Evolutionary conservation across 345 rosid genomes (phyloP).

Genomic region (Citrus maxima): DNA sequence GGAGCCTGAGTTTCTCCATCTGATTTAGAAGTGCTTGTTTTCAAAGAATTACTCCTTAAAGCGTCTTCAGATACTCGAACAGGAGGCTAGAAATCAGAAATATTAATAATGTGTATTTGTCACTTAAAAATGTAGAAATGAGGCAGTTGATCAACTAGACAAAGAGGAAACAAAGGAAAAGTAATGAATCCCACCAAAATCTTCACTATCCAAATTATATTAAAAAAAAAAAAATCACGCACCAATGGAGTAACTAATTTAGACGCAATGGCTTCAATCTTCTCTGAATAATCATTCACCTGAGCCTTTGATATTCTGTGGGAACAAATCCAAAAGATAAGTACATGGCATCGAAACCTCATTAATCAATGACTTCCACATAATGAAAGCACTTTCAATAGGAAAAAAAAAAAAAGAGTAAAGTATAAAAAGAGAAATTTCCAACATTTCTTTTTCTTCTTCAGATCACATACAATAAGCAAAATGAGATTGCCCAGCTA

Average conservation of each 20-base stretch:
- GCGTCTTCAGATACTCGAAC: slow-evolving; percentile 36
- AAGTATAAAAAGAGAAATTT: background rate
- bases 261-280: slow-evolving; percentile 74
- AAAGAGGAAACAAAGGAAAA: background rate
- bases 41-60: slow-evolving; percentile 28
- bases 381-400: background rate
- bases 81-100: slow-evolving; percentile 35
- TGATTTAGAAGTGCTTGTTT: slow-evolving; percentile 31
- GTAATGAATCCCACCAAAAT: background rate
- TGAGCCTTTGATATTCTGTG: slow-evolving; percentile 65
- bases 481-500: background rate
- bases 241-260: slow-evolving; percentile 48
- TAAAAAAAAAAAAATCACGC: slow-evolving; percentile 3
- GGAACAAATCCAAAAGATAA: slow-evolving; percentile 14
- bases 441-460: background rate
- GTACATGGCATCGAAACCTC: background rate
- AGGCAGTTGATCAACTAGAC: background rate
- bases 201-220: background rate
- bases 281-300: slow-evolving; percentile 75
- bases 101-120: background rate
- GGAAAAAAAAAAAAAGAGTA: background rate
- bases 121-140: background rate
- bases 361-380: background rate
- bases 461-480: background rate
- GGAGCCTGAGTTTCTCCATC: slow-evolving; percentile 44